A percentile compares a stretch with the other conserved stretches of the same genome.
Evolutionary conservation across 2,329 filamentous ascomycete genomes (phyloP).

Genomic region (Cladophialophora yegresii): DNA sequence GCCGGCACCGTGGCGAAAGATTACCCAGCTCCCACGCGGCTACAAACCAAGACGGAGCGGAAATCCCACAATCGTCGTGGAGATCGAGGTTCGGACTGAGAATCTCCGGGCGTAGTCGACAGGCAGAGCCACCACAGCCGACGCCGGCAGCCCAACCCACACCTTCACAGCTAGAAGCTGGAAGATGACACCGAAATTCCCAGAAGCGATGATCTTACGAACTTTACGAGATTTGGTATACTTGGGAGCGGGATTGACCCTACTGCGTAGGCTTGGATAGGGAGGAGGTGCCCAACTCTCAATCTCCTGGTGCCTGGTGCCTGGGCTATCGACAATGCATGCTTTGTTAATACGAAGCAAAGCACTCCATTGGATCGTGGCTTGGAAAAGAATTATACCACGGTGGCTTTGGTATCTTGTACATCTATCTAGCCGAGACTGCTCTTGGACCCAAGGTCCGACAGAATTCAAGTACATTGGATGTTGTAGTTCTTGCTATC

Average conservation of each 20-base stretch:
- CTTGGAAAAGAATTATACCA: not conserved
- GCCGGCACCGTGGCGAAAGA: constrained; percentile 10
- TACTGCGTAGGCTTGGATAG: not conserved
- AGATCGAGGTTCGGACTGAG: constrained; percentile 23
- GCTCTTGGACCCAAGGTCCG: not conserved
- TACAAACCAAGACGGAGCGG: not conserved
- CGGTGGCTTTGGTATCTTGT: not conserved
- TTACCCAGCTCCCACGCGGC: constrained; percentile 12
- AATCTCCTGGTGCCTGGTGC: not conserved
- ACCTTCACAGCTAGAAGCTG: constrained; percentile 33
- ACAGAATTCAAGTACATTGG: not conserved
- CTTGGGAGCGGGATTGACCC: not conserved
- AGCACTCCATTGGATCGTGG: not conserved
- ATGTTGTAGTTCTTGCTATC: not conserved
- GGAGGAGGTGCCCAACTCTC: not conserved
- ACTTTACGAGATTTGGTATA: not conserved
- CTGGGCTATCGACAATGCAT: not conserved
- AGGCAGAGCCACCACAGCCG: constrained; percentile 10
- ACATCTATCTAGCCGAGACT: not conserved
- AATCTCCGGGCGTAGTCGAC: constrained; percentile 17
- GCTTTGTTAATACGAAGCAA: not conserved
- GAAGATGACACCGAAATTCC: constrained; percentile 19
- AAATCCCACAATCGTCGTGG: constrained; percentile 9
- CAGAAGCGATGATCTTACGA: constrained; percentile 18
- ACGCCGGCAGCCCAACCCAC: constrained; percentile 26